Evolutionary conservation across 1,284 basidiomycete species (phyloP).

Genomic region (Ceratobasidium sp.): DNA sequence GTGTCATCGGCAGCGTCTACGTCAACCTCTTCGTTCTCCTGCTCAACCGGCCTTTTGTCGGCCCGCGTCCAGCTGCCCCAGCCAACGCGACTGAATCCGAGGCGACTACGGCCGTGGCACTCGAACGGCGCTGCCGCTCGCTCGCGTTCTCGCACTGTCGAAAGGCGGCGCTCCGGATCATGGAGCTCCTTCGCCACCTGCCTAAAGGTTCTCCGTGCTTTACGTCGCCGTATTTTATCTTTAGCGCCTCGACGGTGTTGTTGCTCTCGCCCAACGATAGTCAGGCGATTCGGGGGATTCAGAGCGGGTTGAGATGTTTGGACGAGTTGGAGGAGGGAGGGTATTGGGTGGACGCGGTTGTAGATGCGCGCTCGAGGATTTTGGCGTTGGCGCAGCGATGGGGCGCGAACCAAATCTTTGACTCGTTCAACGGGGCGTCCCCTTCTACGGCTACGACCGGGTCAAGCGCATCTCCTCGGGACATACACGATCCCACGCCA

Average conservation of each 20-base stretch:
- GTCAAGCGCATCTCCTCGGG: not conserved
- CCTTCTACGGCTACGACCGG: not conserved
- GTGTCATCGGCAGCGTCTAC: constrained; percentile 26
- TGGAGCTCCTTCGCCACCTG: constrained; percentile 38
- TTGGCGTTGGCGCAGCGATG: constrained; percentile 27
- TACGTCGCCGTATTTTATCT: constrained; percentile 35
- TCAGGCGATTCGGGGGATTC: constrained; percentile 19
- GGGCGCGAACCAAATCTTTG: constrained; percentile 24
- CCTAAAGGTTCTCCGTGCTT: constrained; percentile 34
- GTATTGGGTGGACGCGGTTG: constrained; percentile 30
- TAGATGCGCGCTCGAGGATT: constrained; percentile 30
- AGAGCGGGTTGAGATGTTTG: constrained; percentile 20
- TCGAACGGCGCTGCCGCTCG: constrained; percentile 29
- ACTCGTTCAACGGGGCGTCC: not conserved
- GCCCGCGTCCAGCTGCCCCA: constrained; percentile 1
- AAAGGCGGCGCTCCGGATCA: constrained; percentile 27
- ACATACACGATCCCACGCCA: not conserved
- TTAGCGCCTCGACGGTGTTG: constrained; percentile 33
- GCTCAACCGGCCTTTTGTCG: constrained; percentile 37
- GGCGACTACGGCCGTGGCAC: not conserved
- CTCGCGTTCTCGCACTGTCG: constrained; percentile 35
- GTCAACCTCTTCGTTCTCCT: constrained; percentile 30
- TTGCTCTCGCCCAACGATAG: constrained; percentile 31
- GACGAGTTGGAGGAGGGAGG: constrained; percentile 16
- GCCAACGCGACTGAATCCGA: constrained; percentile 20